Base-by-base conservation (phyloP, 305 asterid species). In the Fraxinus nigra region DNA sequence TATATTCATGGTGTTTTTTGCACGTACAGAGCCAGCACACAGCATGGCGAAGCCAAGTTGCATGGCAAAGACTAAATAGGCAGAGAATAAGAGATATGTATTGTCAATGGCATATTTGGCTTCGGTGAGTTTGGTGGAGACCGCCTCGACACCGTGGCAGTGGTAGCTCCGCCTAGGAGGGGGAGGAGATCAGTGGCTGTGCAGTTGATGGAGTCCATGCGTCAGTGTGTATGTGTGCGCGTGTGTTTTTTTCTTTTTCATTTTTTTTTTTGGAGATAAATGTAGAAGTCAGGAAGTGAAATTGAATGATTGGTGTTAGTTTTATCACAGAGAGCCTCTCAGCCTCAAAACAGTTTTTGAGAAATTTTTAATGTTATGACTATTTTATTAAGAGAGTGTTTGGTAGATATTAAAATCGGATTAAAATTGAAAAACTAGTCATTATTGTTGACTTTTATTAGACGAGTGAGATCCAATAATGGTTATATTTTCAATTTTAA, bases 41-140 rank as follows among this genome's bases (percentile, higher is more conserved):
- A 88, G 85, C 91, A 88, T 88, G 5, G 91, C 91, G 79, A 88
- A 86, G 8, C 91, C 91, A 4, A 88, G 84, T 74, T 88, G 91
- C 89, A 88, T 88, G 69, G 89, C 86, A 78, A 88, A 88, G 0
- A 88, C 91, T 78, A 88, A 32, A 80, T 88, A 88, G 0, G 89
- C 91, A 33, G 91, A 88, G 84, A 88, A 88, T n/a, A 88, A 81
- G 16, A 88, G 88, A 86, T 84, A 88, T 4, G 91, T 88, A 85
- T 78, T 86, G 87, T 88, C 87, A 76, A 88, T 84, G 56, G 91
- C 91, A 73, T 80, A 88, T 0, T 84, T 82, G 54, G 91, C 81
- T 75, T 78, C 83, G 6, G 87, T 6, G 43, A 88, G 84, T 32
- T 18, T 32, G 30, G 78, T 3, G 6, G 89, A 75, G 38, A 88